These are phyloP conservation scores for Lactifluus hygrophoroides DNA, from an alignment of 768 basidiomycete genomes.

Conservation along the genomic window DNA sequence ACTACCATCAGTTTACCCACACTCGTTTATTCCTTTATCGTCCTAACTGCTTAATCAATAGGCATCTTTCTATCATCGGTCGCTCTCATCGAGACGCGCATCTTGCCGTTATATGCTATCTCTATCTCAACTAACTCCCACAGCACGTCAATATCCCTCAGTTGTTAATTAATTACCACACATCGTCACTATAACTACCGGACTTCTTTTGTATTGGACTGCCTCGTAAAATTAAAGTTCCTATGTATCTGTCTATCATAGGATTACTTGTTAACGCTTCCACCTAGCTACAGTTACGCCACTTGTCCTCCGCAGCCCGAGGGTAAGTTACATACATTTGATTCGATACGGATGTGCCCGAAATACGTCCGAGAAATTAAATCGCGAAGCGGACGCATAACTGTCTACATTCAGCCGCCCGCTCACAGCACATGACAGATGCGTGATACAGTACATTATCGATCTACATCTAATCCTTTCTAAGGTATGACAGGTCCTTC, in stretches of 20 bases:
- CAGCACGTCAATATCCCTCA: background rate
- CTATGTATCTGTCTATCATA: conserved; percentile 3
- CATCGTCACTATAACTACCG: conserved; percentile 16
- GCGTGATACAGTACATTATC: background rate
- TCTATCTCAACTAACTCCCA: background rate
- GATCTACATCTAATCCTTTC: background rate
- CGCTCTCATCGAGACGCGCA: background rate
- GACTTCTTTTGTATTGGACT: conserved; percentile 12
- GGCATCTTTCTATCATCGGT: background rate
- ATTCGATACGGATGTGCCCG: background rate
- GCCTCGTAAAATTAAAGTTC: background rate
- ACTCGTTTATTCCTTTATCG: conserved; percentile 1
- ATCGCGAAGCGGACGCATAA: background rate
- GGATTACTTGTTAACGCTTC: background rate
- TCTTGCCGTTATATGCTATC: background rate
- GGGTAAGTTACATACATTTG: background rate
- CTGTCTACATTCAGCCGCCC: background rate
- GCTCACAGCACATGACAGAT: background rate
- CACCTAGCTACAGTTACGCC: conserved; percentile 2
- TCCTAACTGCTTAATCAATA: background rate
- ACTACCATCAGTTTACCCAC: background rate
- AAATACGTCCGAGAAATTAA: background rate
- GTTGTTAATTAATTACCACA: conserved; percentile 4
- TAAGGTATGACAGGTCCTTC: conserved; percentile 1
- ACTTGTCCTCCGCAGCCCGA: background rate